Percentiles rank a stretch among this genome's conserved stretches.
Conservation (phyloP, 306 rosid genomes). For the Cucumis hystrix region DNA sequence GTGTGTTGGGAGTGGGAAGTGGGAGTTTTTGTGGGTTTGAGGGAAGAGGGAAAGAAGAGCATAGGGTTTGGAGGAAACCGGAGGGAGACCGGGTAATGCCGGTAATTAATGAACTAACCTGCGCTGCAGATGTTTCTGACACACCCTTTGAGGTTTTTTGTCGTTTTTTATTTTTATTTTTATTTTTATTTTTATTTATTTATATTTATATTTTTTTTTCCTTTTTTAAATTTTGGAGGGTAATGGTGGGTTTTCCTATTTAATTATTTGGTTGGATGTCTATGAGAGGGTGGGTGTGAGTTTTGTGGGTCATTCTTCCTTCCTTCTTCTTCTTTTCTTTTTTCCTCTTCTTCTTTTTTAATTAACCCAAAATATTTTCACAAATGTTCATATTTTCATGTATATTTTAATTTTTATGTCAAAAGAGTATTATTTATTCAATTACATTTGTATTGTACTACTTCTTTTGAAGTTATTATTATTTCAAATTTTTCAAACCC, state of each 20-base stretch:
- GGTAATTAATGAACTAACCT: slow-evolving; percentile 40
- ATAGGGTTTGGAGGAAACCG: slow-evolving; percentile 46
- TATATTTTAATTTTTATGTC: too few species aligned
- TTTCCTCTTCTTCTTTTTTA: neutral
- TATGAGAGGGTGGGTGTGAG: slow-evolving; percentile 1
- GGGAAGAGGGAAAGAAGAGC: slow-evolving; percentile 1
- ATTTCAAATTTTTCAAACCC: too few species aligned
- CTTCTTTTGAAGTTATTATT: too few species aligned
- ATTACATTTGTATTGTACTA: too few species aligned
- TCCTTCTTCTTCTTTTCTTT: neutral
- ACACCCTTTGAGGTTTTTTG: slow-evolving; percentile 37
- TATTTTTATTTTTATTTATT: neutral
- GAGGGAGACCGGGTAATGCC: slow-evolving; percentile 46
- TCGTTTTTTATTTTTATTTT: slow-evolving; percentile 21
- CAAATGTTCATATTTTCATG: too few species aligned
- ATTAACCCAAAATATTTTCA: too few species aligned
- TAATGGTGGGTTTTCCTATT: slow-evolving; percentile 1
- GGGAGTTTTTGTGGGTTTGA: neutral
- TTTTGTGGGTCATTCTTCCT: neutral
- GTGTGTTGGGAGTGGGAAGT: too few species aligned
- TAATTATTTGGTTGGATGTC: slow-evolving; percentile 6
- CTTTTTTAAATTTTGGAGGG: neutral
- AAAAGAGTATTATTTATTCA: too few species aligned
- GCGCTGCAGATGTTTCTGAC: slow-evolving; percentile 16
- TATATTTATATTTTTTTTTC: neutral